Conservation (phyloP, 148 eudicot species). For the Drosera capensis region DNA sequence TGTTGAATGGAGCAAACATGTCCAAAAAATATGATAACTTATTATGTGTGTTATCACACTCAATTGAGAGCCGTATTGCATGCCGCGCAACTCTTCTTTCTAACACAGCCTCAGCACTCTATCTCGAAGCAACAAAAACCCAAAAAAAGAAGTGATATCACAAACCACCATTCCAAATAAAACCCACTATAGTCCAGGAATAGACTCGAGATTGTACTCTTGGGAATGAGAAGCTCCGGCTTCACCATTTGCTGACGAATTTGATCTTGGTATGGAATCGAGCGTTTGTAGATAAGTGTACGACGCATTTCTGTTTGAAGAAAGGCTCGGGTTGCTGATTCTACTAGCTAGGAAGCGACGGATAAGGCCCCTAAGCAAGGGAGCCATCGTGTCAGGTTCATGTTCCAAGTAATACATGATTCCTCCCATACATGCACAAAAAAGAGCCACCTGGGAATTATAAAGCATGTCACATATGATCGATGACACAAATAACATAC, state of each 20-base stretch:
- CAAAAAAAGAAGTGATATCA: no score
- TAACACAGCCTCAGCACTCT: no score
- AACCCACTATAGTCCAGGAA: constrained; percentile 49
- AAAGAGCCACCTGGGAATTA: constrained; percentile 60
- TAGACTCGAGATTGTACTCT: constrained; percentile 69
- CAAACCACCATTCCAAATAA: no score
- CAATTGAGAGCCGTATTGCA: no score
- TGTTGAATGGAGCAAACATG: no score
- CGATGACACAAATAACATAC: no score
- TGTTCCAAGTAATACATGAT: constrained; percentile 87
- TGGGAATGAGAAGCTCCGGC: constrained; percentile 33
- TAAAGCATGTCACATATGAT: no score
- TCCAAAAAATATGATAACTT: no score
- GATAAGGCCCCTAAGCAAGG: constrained; percentile 68
- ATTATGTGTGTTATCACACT: no score
- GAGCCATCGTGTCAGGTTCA: constrained; percentile 96
- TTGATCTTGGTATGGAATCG: constrained; percentile 44
- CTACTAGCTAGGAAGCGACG: constrained; percentile 85
- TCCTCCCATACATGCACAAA: constrained; percentile 93
- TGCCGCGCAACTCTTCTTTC: no score
- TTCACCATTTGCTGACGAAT: constrained; percentile 17
- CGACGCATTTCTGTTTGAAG: constrained; percentile 43
- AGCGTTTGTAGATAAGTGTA: constrained; percentile 49
- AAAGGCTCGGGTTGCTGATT: constrained; percentile 59
- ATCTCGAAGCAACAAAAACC: no score